These are phyloP conservation scores for Monascus ruber DNA, from an alignment of 2,329 filamentous ascomycete species.

Conservation along the genomic window DNA sequence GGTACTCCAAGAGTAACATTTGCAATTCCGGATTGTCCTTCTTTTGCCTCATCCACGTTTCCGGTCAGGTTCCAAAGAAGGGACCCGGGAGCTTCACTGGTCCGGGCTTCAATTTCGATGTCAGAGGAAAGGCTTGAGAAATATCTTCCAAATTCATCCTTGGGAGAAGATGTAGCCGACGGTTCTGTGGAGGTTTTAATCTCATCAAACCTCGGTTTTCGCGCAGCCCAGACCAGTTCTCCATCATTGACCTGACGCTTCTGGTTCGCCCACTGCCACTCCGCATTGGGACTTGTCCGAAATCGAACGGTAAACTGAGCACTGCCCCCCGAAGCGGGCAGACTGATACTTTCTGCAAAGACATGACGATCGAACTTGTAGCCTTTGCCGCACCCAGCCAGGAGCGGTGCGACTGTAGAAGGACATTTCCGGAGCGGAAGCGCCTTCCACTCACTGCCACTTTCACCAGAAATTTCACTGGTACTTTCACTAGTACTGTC, in stretches of 20 bases:
- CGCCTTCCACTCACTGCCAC: slow-evolving; percentile 48
- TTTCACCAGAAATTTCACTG: slow-evolving; percentile 7
- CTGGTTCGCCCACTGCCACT: slow-evolving; percentile 37
- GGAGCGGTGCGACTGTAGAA: slow-evolving; percentile 15
- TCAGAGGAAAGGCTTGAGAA: slow-evolving; percentile 24
- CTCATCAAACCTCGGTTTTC: slow-evolving; percentile 4
- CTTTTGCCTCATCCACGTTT: slow-evolving; percentile 41
- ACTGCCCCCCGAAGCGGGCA: slow-evolving; percentile 17
- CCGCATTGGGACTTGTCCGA: slow-evolving; percentile 21
- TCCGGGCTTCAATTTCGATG: slow-evolving; percentile 21
- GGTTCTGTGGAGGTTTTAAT: not conserved
- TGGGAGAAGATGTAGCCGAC: slow-evolving; percentile 4
- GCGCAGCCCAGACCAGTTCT: slow-evolving; percentile 29
- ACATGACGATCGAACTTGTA: slow-evolving; percentile 22
- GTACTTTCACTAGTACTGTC: too few relatives aligned
- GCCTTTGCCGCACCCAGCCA: slow-evolving; percentile 10
- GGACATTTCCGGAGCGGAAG: slow-evolving; percentile 40
- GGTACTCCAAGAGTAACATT: slow-evolving; percentile 52
- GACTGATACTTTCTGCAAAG: slow-evolving; percentile 18
- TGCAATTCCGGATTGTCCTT: slow-evolving; percentile 46
- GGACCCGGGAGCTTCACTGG: slow-evolving; percentile 32
- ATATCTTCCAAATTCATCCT: slow-evolving; percentile 17
- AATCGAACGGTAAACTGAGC: slow-evolving; percentile 35
- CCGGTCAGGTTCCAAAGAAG: slow-evolving; percentile 43
- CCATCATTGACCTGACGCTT: slow-evolving; percentile 28